Base-by-base conservation (phyloP, 192 early-diverging fungal species). In the Dimargaris cristalligena region DNA sequence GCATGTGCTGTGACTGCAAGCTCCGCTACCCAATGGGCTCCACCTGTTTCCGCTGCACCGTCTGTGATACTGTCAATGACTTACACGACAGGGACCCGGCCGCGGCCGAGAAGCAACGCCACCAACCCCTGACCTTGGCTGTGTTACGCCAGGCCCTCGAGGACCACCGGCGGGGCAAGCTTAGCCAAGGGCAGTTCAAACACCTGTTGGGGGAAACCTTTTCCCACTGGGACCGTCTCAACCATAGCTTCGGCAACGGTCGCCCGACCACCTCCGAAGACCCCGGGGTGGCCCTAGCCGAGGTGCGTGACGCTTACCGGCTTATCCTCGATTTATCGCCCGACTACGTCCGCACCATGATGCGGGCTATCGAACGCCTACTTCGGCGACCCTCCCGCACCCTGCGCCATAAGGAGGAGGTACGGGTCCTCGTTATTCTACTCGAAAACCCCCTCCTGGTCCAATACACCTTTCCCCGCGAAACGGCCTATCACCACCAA, bases 41-140 rank as follows among this genome's bases (percentile, higher is more conserved):
- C 30, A 64, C 76, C 32, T 86, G 88, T 62, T 96, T 92, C 67
- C 76, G 85, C 44, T 96, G 93, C 71, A 89, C 91, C 9, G 85
- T 91, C 10, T 96, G 93, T 73, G 85, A 90, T 33, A 89, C 89
- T 0, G 78, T 89, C 57, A 89, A 89, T 65, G 84, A 89, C 50
- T 60, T 87, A 26, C 35, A 30, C 18, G 60, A 60, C 1, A n/a
- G 60, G 34, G 56, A 51, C 58, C 65, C 67, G 10, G 61, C 62
- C 2, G 67, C 67, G 8, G 46, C 62, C 13, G 25, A 55, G 10
- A 55, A 67, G 18, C 41, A 50, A 18, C 65, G 65, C 44, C 73
- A 65, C 34, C 66, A 60, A 30, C 68, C 72, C 14, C 34, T 73
- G 52, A 77, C 74, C 14, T 59, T 78, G 34, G 67, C 68, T 25